Conservation (phyloP, 164 flowering plant genomes). For the Stephania cephalantha region DNA sequence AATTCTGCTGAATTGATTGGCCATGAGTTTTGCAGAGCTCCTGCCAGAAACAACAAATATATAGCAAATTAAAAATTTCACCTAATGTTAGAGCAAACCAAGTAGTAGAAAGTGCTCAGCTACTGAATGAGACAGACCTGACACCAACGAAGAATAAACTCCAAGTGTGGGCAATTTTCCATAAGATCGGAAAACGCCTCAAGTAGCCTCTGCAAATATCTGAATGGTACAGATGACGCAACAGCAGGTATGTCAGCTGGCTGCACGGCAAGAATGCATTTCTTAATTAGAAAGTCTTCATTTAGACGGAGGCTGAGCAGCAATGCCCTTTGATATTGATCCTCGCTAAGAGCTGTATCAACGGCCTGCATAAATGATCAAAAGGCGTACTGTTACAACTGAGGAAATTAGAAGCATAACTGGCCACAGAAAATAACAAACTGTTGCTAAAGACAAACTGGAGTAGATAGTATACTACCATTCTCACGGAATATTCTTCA, state of each 20-base stretch:
- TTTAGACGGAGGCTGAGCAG: constrained; percentile 82
- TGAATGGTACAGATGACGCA: constrained; percentile 61
- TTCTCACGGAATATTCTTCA: not conserved
- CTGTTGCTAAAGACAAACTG: not conserved
- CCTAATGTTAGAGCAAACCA: not conserved
- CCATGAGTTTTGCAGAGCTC: constrained; percentile 88
- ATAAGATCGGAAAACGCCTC: constrained; percentile 79
- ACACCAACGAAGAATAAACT: constrained; percentile 81
- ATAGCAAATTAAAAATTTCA: constrained; percentile 5
- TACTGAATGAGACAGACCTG: constrained; percentile 51
- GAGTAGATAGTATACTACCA: not conserved
- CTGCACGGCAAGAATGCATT: constrained; percentile 61
- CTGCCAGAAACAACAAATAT: constrained; percentile 26
- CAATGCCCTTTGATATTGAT: constrained; percentile 58
- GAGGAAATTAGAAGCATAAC: not conserved
- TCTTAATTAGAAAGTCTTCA: constrained; percentile 74
- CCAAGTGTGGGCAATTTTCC: constrained; percentile 80
- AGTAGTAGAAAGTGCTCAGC: not conserved
- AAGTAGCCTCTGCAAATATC: constrained; percentile 71
- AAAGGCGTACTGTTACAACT: not conserved
- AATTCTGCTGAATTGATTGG: constrained; percentile 62
- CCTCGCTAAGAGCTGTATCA: constrained; percentile 62
- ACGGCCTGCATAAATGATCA: constrained; percentile 53
- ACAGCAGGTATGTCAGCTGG: constrained; percentile 68
- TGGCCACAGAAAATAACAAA: not conserved